A percentile compares a stretch with the other conserved stretches of the same genome.
Conservation (phyloP, 73 alveolate species). For the Paramecium pentaurelia region DNA sequence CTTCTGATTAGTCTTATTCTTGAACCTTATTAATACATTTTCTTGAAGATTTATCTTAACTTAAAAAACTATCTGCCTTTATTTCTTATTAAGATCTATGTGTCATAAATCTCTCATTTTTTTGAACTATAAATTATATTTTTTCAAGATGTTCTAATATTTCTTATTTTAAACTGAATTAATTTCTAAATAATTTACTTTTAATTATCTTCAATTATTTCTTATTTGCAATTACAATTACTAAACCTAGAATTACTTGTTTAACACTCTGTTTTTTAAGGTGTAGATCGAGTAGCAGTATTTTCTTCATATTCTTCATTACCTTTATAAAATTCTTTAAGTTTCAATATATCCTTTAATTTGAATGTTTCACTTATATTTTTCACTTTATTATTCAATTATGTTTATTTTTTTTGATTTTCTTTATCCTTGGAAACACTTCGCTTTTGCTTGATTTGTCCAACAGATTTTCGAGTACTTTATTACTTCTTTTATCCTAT, state of each 20-base stretch:
- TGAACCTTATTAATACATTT: background rate
- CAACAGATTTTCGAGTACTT: background rate
- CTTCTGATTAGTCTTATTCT: background rate
- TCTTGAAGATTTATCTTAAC: background rate
- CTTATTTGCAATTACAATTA: conserved; percentile 23
- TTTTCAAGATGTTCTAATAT: background rate
- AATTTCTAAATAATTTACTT: background rate
- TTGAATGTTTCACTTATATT: conserved; percentile 24
- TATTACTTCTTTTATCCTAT: background rate
- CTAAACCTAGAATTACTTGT: conserved; percentile 23
- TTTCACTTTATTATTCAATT: background rate
- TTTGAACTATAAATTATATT: background rate
- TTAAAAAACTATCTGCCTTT: background rate
- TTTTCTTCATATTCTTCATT: background rate
- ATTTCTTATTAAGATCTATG: conserved; percentile 21
- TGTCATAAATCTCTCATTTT: conserved; percentile 7
- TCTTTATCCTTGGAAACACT: conserved; percentile 1
- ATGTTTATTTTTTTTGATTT: background rate
- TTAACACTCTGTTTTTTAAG: background rate
- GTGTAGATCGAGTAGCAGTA: background rate
- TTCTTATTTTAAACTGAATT: background rate
- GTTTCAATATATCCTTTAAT: background rate
- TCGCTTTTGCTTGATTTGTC: background rate
- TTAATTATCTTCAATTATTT: conserved; percentile 22
- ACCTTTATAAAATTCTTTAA: conserved; percentile 12